Percentiles rank a stretch among this genome's conserved stretches.
Conservation (phyloP, 2,329 filamentous ascomycete species). For the Fusarium mangiferae region DNA sequence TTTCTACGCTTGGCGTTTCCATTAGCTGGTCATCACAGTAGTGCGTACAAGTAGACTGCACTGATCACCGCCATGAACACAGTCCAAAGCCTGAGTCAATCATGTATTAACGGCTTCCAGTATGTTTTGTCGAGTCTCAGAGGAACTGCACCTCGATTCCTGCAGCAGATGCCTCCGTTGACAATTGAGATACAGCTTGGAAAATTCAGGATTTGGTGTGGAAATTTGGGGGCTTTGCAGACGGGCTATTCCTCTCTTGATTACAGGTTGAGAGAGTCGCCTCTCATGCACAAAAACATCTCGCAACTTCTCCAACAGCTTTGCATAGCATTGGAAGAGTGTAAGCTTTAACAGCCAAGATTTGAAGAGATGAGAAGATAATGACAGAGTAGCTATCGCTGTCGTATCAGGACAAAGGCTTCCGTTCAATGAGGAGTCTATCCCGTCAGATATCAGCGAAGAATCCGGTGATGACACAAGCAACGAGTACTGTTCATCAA, state of each 20-base stretch:
- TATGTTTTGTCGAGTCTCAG: background rate
- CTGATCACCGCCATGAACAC: background rate
- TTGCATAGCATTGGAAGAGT: rapidly evolving
- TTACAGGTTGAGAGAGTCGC: background rate
- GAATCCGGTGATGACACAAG: background rate
- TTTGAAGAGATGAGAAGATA: background rate
- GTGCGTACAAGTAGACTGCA: background rate
- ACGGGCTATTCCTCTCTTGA: background rate
- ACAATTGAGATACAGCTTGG: background rate
- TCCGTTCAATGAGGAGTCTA: background rate
- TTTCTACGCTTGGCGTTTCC: background rate
- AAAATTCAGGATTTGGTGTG: background rate
- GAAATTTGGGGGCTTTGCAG: background rate
- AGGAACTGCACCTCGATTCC: rapidly evolving
- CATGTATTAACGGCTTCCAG: background rate
- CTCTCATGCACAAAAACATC: background rate
- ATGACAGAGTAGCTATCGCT: rapidly evolving
- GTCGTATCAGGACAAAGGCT: background rate
- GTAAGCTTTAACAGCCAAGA: rapidly evolving
- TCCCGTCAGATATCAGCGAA: background rate
- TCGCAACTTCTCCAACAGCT: background rate
- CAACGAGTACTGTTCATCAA: background rate
- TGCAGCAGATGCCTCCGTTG: background rate
- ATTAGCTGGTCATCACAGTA: rapidly evolving
- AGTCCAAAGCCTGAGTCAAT: background rate